phyloP scores from a whole-genome alignment of 179 eudicot species.

The Camellia oleifera region DNA sequence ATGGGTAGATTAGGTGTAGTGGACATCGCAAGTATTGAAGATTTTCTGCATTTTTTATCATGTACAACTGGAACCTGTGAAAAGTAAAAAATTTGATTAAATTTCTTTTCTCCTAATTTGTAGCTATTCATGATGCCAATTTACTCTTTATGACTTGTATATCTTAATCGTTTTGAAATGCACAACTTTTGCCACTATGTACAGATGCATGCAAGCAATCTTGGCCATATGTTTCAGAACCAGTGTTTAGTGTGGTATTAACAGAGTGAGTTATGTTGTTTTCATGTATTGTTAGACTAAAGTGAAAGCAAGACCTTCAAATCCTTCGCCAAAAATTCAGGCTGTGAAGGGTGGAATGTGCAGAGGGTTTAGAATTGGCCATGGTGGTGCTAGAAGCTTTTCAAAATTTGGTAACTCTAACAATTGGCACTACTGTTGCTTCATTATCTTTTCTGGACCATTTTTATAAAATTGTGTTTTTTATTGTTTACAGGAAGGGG shows the following conservation, averaged over 20 bases:
- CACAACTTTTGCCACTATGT: background rate
- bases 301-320: conserved; percentile 80
- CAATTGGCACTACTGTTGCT: background rate
- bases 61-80: background rate
- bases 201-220: background rate
- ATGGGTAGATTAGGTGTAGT: too few species aligned
- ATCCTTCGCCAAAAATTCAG: conserved; percentile 85
- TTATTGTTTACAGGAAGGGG: conserved; percentile 50
- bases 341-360: conserved; percentile 90
- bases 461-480: conserved; percentile 3
- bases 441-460: background rate
- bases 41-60: background rate
- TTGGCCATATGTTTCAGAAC: background rate
- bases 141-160: background rate
- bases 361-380: conserved; percentile 77
- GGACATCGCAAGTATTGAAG: background rate
- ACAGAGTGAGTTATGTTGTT: background rate
- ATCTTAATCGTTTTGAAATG: background rate
- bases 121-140: background rate
- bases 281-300: conserved; percentile 35
- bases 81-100: background rate
- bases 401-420: conserved; percentile 19
- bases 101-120: background rate
- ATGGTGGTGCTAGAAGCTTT: conserved; percentile 37
- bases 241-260: background rate